A percentile compares a stretch with the other conserved stretches of the same genome.
Evolutionary conservation across 2,329 filamentous ascomycete genomes (phyloP).

Genomic region (Shiraia bambusicola): DNA sequence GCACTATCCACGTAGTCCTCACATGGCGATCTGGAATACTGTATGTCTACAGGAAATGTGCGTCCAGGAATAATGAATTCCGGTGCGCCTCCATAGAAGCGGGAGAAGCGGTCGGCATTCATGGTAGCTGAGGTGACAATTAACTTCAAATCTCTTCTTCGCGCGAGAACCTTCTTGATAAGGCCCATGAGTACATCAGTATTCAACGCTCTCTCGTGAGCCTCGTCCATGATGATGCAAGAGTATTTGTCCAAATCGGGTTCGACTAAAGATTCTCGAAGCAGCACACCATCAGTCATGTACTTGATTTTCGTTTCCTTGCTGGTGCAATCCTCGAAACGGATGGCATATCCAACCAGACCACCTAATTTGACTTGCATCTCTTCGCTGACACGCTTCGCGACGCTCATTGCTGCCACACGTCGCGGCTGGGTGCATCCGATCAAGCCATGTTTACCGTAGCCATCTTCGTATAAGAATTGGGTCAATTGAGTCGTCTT

Average conservation of each 20-base stretch:
- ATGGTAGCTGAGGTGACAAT: constrained; percentile 98
- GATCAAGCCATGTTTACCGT: constrained; percentile 83
- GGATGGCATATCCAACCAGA: constrained; percentile 92
- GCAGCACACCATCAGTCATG: constrained; percentile 95
- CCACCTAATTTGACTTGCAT: constrained; percentile 92
- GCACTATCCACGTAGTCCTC: constrained; percentile 98
- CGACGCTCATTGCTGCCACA: constrained; percentile 98
- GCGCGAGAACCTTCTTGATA: constrained; percentile 93
- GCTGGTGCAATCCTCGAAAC: constrained; percentile 97
- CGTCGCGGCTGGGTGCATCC: constrained; percentile 94
- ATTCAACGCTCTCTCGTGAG: constrained; percentile 93
- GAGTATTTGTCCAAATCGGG: constrained; percentile 93
- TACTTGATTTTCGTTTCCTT: constrained; percentile 97
- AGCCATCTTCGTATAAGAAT: constrained; percentile 94
- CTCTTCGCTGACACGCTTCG: constrained; percentile 96
- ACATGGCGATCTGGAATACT: constrained; percentile 91
- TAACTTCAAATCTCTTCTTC: constrained; percentile 86
- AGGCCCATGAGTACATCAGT: constrained; percentile 97
- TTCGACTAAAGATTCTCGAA: constrained; percentile 91
- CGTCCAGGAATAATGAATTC: constrained; percentile 95
- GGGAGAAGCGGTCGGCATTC: constrained; percentile 94
- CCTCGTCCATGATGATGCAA: constrained; percentile 99
- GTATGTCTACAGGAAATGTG: constrained; percentile 95
- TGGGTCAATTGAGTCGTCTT: constrained; percentile 98
- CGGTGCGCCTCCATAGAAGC: constrained; percentile 93